Conservation (phyloP, 768 basidiomycete genomes). For the Strobilomyces confusus region DNA sequence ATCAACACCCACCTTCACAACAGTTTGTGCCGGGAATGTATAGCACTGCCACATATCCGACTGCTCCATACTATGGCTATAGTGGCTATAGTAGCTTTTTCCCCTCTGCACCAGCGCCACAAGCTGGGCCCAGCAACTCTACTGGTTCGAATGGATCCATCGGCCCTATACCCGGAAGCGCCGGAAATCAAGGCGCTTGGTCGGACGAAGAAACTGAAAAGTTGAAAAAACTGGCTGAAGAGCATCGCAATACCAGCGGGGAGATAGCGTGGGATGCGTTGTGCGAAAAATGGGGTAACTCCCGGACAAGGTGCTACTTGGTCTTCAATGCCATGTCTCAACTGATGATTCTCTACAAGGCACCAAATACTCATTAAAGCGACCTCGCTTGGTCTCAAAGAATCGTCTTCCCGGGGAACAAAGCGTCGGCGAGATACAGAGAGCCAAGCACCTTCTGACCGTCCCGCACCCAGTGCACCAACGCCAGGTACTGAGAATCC, state of each 20-base stretch:
- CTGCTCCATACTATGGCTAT: slow-evolving; percentile 62
- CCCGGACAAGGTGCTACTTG: slow-evolving; percentile 58
- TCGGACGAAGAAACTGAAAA: slow-evolving; percentile 72
- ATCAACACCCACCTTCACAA: slow-evolving; percentile 45
- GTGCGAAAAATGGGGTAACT: slow-evolving; percentile 67
- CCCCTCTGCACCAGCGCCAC: slow-evolving; percentile 20
- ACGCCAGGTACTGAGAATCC: slow-evolving; percentile 20
- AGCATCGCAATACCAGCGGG: slow-evolving; percentile 46
- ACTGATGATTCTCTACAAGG: slow-evolving; percentile 35
- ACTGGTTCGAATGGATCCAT: slow-evolving; percentile 23
- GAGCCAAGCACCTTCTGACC: slow-evolving; percentile 26
- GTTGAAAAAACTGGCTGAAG: slow-evolving; percentile 64
- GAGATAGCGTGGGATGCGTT: slow-evolving; percentile 79
- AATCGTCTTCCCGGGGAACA: slow-evolving; percentile 59
- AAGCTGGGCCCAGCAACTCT: slow-evolving; percentile 25
- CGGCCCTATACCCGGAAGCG: slow-evolving; percentile 22
- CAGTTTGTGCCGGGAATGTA: slow-evolving; percentile 39
- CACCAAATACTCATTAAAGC: slow-evolving; percentile 84
- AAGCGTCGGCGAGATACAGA: slow-evolving; percentile 56
- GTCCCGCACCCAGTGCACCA: slow-evolving; percentile 20
- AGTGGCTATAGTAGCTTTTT: slow-evolving; percentile 35
- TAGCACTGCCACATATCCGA: slow-evolving; percentile 45
- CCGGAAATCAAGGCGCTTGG: slow-evolving; percentile 70
- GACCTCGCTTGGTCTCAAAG: slow-evolving; percentile 72
- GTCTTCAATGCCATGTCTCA: neutral